Percentiles rank a stretch among this genome's conserved stretches.
Conservation (phyloP, 257 asterid genomes). For the Linaria vulgaris region DNA sequence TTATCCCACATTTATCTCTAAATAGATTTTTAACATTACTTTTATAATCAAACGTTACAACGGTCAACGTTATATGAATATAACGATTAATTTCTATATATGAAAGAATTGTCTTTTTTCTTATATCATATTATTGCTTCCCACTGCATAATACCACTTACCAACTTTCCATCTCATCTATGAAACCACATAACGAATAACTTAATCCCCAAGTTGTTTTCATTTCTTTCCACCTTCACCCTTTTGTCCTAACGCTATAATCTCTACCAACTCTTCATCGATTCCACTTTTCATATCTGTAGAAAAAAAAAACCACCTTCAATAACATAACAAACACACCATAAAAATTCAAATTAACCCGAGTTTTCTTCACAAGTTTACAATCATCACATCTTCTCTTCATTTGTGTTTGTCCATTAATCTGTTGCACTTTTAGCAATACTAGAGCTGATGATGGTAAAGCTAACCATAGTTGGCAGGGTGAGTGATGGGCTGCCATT, state of each 20-base stretch:
- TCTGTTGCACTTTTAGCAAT: background rate
- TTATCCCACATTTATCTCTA: no score
- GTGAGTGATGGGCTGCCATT: slow-evolving; percentile 60
- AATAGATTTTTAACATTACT: no score
- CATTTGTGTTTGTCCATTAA: no score
- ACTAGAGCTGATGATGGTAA: slow-evolving; percentile 41
- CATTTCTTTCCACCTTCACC: background rate
- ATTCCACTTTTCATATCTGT: no score
- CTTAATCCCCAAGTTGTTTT: slow-evolving; percentile 43
- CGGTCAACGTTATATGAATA: no score
- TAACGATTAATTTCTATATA: background rate
- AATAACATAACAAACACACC: background rate
- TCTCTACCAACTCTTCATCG: no score
- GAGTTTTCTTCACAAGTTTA: background rate
- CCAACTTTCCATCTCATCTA: slow-evolving; percentile 18
- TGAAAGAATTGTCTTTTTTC: background rate
- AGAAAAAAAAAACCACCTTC: background rate
- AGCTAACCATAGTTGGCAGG: slow-evolving; percentile 56
- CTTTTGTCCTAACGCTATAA: background rate
- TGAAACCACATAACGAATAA: slow-evolving; percentile 35
- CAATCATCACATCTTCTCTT: no score
- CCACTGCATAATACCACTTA: background rate
- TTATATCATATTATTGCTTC: background rate
- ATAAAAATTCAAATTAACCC: background rate
- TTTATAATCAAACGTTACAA: no score